Percentiles rank a stretch among this genome's conserved stretches.
phyloP scores from a whole-genome alignment of 2,329 filamentous ascomycete species.

The Madurella mycetomatis region DNA sequence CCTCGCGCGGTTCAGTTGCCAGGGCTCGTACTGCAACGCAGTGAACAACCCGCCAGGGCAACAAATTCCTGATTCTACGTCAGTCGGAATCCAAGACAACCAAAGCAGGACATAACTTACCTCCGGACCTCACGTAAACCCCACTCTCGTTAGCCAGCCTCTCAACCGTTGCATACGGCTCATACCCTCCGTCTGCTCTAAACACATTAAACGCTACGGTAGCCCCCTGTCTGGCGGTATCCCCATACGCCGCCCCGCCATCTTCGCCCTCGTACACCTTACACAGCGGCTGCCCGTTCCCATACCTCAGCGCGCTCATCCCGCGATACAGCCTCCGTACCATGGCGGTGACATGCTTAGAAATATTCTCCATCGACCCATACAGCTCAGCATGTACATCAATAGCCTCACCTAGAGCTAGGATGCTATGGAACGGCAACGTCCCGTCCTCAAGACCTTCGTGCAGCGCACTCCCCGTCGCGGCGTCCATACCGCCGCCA shows the following conservation, averaged over 20 bases:
- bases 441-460: conserved; percentile 65
- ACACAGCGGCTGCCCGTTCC: conserved; percentile 48
- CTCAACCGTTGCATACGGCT: conserved; percentile 58
- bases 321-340: conserved; percentile 45
- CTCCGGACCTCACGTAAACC: conserved; percentile 59
- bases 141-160: conserved; percentile 48
- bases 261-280: conserved; percentile 44
- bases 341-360: conserved; percentile 53
- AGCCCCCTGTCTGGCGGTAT: conserved; percentile 52
- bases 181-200: conserved; percentile 46
- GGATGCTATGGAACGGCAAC: conserved; percentile 59
- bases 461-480: conserved; percentile 42
- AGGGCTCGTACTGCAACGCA: conserved; percentile 47
- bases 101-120: conserved; percentile 25
- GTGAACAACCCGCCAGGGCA: conserved; percentile 45
- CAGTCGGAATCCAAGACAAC: background rate
- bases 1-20: conserved; percentile 51
- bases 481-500: conserved; percentile 14
- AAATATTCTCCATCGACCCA: conserved; percentile 54
- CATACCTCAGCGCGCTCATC: conserved; percentile 46
- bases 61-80: conserved; percentile 37
- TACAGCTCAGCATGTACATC: conserved; percentile 53
- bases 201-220: conserved; percentile 62
- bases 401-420: conserved; percentile 58
- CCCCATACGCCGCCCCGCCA: conserved; percentile 38